Base-by-base conservation (phyloP, 306 rosid species). In the Prunus mume region DNA sequence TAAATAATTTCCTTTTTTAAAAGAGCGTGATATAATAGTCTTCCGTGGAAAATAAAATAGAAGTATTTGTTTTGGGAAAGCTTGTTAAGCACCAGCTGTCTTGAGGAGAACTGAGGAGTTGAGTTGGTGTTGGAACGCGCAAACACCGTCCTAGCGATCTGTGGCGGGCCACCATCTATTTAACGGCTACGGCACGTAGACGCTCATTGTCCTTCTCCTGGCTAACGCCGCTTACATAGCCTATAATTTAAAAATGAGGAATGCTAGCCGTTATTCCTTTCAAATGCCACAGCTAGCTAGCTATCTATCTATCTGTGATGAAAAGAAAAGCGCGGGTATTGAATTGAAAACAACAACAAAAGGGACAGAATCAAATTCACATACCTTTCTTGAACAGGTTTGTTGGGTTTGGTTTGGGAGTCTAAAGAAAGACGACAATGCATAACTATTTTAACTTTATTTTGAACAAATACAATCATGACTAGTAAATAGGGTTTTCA, bases 61-160 rank as follows among this genome's bases (percentile, higher is more conserved):
- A 69, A 43, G 22, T 17, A 52, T 69, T 20, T 3, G 22, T 24
- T 24, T 8, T 2, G 20, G 22, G 30, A 32, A 72, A 62, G n/a
- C 4, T 47, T 41, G 47, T 24, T 49, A 19, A 41, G 55, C 25
- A 6, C 81, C 82, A 83, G 87, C 82, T 84, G 90, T 85, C 66
- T 69, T 28, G 43, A 56, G 49, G 79, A 9, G 20, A n/a, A 27
- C 68, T 63, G 34, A 25, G 65, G 54, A 72, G 55, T 38, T 60
- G 49, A 25, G 49, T 65, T 67, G 83, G 84, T 78, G 28, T 78
- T 20, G 82, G 71, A 74, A 88, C 95, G 90, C 89, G 89, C 78
- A 86, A 84, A 75, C 89, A 81, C 87, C 89, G 84, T 72, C 82
- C 73, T 45, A 3, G 56, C 73, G 47, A 78, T 78, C 85, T 32